phyloP scores from a whole-genome alignment of 306 rosid species.

The Dryas drummondii region DNA sequence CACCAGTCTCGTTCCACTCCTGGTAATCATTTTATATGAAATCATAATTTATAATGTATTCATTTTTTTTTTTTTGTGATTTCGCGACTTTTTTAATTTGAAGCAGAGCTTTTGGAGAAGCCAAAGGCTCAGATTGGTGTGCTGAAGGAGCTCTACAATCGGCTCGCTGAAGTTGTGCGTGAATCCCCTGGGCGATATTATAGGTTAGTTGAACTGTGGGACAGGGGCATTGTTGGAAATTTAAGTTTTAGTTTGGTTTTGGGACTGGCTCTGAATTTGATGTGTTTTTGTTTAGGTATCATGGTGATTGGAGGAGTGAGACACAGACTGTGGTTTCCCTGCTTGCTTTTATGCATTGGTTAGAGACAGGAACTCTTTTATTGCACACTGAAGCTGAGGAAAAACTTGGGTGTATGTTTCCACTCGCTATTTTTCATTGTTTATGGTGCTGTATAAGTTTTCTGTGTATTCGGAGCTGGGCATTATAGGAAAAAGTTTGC shows the following conservation, averaged over 20 bases:
- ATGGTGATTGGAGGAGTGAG: constrained; percentile 93
- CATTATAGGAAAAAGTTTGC: background rate
- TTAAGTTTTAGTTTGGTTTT: background rate
- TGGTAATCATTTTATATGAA: constrained; percentile 37
- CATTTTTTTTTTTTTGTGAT: background rate
- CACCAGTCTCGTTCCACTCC: constrained; percentile 85
- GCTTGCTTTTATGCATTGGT: constrained; percentile 88
- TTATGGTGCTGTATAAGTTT: background rate
- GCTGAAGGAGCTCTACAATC: constrained; percentile 68
- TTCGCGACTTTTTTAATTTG: background rate
- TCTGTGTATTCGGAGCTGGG: too few species aligned
- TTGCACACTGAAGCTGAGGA: constrained; percentile 74
- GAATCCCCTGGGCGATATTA: constrained; percentile 65
- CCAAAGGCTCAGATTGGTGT: constrained; percentile 62
- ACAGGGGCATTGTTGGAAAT: background rate
- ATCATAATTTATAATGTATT: background rate
- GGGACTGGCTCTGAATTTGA: constrained; percentile 13
- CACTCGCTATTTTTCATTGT: background rate
- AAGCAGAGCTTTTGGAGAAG: constrained; percentile 72
- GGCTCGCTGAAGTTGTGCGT: constrained; percentile 62
- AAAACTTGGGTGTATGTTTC: constrained; percentile 73
- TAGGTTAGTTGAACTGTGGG: constrained; percentile 40
- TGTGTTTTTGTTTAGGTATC: constrained; percentile 51
- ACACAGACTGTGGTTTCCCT: constrained; percentile 83
- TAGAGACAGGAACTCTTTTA: constrained; percentile 81